Percentiles rank a stretch among this genome's conserved stretches.
These are phyloP conservation scores for Spathaspora girioi DNA, from an alignment of 805 yeast species.

Conservation along the genomic window DNA sequence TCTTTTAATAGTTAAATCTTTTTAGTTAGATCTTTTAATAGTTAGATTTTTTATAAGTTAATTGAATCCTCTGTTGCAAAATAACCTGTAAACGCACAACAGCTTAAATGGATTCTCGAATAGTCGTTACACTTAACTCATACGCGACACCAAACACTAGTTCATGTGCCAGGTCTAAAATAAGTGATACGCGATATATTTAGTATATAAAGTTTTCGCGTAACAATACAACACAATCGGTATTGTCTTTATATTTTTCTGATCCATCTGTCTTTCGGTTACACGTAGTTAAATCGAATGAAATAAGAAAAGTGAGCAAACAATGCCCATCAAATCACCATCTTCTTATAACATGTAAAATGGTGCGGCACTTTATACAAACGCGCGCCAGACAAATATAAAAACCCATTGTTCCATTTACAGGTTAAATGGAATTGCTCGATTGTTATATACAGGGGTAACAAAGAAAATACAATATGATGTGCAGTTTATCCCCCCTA, in stretches of 20 bases:
- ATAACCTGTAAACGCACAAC: too few species aligned
- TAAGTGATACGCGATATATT: too few species aligned
- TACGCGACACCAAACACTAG: too few species aligned
- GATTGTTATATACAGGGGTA: background rate
- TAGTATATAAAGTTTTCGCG: background rate
- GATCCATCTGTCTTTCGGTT: background rate
- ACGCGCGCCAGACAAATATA: background rate
- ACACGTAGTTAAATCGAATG: background rate
- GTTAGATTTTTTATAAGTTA: too few species aligned
- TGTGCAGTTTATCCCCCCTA: background rate
- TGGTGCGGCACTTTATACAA: background rate
- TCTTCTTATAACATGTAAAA: too few species aligned
- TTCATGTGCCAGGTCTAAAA: too few species aligned
- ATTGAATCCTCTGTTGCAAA: background rate
- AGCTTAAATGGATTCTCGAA: too few species aligned
- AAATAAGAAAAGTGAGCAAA: background rate
- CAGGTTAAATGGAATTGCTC: background rate
- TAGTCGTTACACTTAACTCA: too few species aligned
- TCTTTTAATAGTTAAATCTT: too few species aligned
- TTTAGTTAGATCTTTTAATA: too few species aligned
- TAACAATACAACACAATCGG: background rate
- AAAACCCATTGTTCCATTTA: background rate
- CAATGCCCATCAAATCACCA: too few species aligned
- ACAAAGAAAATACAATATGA: background rate
- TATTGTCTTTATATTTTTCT: too few species aligned